Evolutionary conservation across 129 eudicot genomes (phyloP), one percentile per base, ranked within the genome.

Genomic region (Artemisia argyi): DNA sequence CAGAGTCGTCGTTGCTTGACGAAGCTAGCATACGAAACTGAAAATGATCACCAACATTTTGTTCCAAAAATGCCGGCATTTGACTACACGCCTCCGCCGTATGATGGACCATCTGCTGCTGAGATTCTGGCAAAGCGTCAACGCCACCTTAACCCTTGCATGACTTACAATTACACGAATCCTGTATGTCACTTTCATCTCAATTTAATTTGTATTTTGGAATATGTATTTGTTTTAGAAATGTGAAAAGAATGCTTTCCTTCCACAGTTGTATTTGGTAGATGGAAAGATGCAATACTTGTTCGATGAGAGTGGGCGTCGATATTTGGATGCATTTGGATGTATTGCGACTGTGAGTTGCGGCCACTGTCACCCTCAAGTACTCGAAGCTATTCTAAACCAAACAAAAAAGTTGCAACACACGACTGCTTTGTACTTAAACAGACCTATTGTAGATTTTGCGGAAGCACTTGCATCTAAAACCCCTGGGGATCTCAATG

Each of bases 231-330:
- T 51, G 32, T 47, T 56, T 53, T 72, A 35, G 2, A 39, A 19
- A 68, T 46, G 28, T 74, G 47, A 26, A 54, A 69, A 22, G 3
- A 39, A 39, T 39, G 46, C 46, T 52, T 52, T 77, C 55, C 22
- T 42, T 61, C 3, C 11, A 71, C 86, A 89, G 96, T 58, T 89
- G 77, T 74, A 69, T 74, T 71, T 89, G 84, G 96, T 89, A 20
- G 90, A 86, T 64, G 96, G 96, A 70, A 89, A 85, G 86, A 89
- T 84, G 96, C 96, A 89, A 35, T 89, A 89, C 72, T 32, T 89
- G 72, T 89, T 73, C 66, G 96, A 89, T 70, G 90, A 86, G 4
- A 84, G 71, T 3, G 96, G 96, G 3, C 73, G 90, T 18, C 75
- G 96, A 67, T 89, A 86, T 77, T 56, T 89, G 42, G 96, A 89